Conservation (phyloP, 805 yeast species). For the Maudiozyma bulderi region DNA sequence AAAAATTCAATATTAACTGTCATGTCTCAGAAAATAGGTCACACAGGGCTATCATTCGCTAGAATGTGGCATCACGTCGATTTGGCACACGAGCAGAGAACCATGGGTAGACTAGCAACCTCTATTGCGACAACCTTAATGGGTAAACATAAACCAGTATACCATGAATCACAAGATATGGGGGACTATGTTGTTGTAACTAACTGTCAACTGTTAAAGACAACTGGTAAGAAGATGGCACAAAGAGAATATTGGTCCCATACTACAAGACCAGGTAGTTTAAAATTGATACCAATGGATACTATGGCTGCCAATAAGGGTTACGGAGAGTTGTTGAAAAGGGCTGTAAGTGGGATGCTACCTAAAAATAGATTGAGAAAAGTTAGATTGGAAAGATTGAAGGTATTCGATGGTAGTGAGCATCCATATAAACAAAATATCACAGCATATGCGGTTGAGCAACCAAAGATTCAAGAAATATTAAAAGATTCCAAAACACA, state of each 20-base stretch:
- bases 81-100: slow-evolving; percentile 70
- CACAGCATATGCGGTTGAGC: slow-evolving; percentile 77
- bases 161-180: slow-evolving; percentile 65
- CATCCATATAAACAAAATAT: slow-evolving; percentile 81
- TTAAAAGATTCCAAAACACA: not conserved
- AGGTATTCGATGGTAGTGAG: slow-evolving; percentile 78
- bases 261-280: slow-evolving; percentile 80
- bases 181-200: slow-evolving; percentile 98
- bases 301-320: slow-evolving; percentile 71
- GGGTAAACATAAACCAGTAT: slow-evolving; percentile 96
- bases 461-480: slow-evolving; percentile 33
- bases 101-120: slow-evolving; percentile 87
- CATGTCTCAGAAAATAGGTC: slow-evolving; percentile 31
- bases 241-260: slow-evolving; percentile 85
- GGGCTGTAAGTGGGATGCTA: slow-evolving; percentile 93
- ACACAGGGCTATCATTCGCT: slow-evolving; percentile 67
- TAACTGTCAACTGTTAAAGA: slow-evolving; percentile 69
- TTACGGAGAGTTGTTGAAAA: slow-evolving; percentile 69
- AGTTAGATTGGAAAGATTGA: slow-evolving; percentile 70
- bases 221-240: slow-evolving; percentile 77
- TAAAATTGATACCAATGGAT: slow-evolving; percentile 75
- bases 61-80: slow-evolving; percentile 96
- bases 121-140: slow-evolving; percentile 77
- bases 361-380: slow-evolving; percentile 84
- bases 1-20: not conserved